Conservation (phyloP, 345 rosid species). For the Laguncularia racemosa region DNA sequence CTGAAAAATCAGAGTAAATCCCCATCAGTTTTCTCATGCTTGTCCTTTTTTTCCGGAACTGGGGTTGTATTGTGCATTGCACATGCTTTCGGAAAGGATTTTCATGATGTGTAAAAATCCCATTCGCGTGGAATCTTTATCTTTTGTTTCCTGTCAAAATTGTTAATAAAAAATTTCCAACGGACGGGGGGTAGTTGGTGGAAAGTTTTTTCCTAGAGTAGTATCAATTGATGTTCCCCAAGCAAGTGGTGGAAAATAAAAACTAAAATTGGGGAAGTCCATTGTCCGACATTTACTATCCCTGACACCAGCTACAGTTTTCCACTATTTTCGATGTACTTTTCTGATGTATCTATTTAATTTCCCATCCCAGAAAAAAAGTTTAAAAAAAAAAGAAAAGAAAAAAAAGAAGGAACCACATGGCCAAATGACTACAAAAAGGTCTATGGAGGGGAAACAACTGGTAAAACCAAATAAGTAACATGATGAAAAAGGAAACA, state of each 20-base stretch:
- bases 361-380: background rate
- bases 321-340: no score
- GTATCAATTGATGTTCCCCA: no score
- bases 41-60: background rate
- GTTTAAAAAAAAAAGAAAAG: background rate
- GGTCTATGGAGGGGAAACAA: background rate
- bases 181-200: no score
- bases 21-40: slow-evolving; percentile 5
- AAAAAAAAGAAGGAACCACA: slow-evolving; percentile 3
- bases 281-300: no score
- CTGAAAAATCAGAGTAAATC: slow-evolving; percentile 20
- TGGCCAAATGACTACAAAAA: background rate
- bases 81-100: background rate
- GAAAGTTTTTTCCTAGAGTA: no score
- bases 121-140: background rate
- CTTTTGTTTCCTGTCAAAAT: no score
- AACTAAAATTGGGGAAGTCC: background rate
- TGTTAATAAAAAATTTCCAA: no score
- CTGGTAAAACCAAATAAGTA: slow-evolving; percentile 10
- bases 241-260: no score
- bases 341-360: no score
- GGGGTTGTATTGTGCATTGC: background rate
- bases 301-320: no score
- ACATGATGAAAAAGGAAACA: slow-evolving; percentile 8
- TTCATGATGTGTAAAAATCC: no score